Evolutionary conservation across 768 basidiomycete genomes (phyloP).

Genomic region (Tylopilus sp.): DNA sequence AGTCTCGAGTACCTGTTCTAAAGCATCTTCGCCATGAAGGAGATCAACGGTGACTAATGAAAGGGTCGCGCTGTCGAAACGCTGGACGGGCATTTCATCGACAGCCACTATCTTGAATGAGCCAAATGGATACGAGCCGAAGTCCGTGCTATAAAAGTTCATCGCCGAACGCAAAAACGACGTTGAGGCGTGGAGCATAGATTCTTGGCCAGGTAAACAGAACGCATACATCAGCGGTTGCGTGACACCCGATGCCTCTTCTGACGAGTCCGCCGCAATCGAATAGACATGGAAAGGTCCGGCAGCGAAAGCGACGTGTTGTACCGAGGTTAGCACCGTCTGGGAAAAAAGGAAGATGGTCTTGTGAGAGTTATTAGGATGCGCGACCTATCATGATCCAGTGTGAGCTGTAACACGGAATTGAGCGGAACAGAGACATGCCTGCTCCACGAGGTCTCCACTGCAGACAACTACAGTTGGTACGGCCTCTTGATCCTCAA

Average conservation of each 20-base stretch:
- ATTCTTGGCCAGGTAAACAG: conserved; percentile 86
- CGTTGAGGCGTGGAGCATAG: conserved; percentile 63
- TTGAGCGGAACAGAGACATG: conserved; percentile 32
- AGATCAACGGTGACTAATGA: conserved; percentile 78
- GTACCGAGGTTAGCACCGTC: conserved; percentile 83
- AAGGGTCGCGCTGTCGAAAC: conserved; percentile 83
- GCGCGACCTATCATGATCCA: conserved; percentile 60
- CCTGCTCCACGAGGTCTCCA: conserved; percentile 94
- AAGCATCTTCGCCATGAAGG: conserved; percentile 81
- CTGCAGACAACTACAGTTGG: conserved; percentile 91
- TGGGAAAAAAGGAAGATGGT: conserved; percentile 93
- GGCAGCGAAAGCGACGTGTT: conserved; percentile 93
- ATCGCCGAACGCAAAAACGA: conserved; percentile 83
- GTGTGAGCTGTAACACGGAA: conserved; percentile 4
- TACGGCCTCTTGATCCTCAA: conserved; percentile 52
- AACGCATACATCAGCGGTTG: conserved; percentile 87
- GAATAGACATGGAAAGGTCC: conserved; percentile 86
- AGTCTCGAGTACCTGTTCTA: conserved; percentile 92
- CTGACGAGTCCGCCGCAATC: conserved; percentile 60
- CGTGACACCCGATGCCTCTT: conserved; percentile 58
- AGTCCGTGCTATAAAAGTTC: conserved; percentile 88
- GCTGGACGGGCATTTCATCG: conserved; percentile 76
- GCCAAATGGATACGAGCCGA: conserved; percentile 92
- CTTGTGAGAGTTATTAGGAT: conserved; percentile 91
- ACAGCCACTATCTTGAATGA: conserved; percentile 95